Conservation (phyloP, 1,139 yeast species). For the Cylindricascospora bacillispora region DNA sequence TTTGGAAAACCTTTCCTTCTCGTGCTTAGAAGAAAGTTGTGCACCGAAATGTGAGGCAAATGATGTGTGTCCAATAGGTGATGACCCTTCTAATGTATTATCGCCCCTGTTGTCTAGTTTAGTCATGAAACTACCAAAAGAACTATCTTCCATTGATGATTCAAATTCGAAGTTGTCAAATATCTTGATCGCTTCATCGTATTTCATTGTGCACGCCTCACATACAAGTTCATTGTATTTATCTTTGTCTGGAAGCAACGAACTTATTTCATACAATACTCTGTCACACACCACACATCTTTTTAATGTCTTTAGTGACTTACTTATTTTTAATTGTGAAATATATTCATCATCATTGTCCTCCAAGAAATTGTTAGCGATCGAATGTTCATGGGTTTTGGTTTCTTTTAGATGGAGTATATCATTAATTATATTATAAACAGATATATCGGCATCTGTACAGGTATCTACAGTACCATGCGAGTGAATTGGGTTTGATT, state of each 20-base stretch:
- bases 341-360: constrained; percentile 3
- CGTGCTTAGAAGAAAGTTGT: constrained; percentile 1
- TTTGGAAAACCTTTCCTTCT: constrained; percentile 19
- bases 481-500: not conserved
- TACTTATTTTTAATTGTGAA: constrained; percentile 2
- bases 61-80: constrained; percentile 4
- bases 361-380: constrained; percentile 1
- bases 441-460: not conserved
- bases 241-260: constrained; percentile 26
- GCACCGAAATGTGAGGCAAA: not conserved
- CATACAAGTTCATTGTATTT: constrained; percentile 46
- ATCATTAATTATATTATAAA: not conserved
- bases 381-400: constrained; percentile 3
- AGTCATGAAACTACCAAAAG: constrained; percentile 2
- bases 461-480: not conserved
- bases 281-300: constrained; percentile 55
- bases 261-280: constrained; percentile 52
- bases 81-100: constrained; percentile 6
- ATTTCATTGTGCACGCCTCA: constrained; percentile 45
- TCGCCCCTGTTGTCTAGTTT: constrained; percentile 4
- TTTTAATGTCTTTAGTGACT: constrained; percentile 24
- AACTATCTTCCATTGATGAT: constrained; percentile 9
- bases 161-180: constrained; percentile 27
- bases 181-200: constrained; percentile 38
- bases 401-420: constrained; percentile 2